Conservation (phyloP, 75 land plant species). For the Chamaecyparis obtusa region DNA sequence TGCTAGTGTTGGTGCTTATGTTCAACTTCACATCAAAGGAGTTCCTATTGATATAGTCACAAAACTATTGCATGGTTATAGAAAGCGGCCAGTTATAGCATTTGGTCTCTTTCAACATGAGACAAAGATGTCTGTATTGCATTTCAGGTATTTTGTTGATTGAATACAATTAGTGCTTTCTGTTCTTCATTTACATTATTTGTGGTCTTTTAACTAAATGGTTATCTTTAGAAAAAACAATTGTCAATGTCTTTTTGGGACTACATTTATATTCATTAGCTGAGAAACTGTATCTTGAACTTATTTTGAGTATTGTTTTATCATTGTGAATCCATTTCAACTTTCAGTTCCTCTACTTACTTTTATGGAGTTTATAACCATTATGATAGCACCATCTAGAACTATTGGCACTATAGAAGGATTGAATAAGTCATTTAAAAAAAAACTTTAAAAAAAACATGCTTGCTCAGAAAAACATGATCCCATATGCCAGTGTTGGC, state of each 20-base stretch:
- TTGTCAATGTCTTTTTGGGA: neutral
- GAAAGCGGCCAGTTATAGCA: slow-evolving; percentile 48
- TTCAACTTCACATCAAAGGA: slow-evolving; percentile 60
- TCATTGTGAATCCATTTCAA: neutral
- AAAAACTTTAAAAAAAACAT: neutral
- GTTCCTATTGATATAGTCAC: slow-evolving; percentile 56
- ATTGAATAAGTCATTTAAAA: neutral
- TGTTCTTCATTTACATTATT: neutral
- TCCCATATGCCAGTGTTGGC: neutral
- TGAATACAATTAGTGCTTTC: neutral
- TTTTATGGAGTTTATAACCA: neutral
- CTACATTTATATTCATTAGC: neutral
- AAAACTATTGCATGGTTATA: slow-evolving; percentile 34
- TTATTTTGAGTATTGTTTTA: neutral
- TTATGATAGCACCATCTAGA: neutral
- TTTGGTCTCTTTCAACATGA: slow-evolving; percentile 97
- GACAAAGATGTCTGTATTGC: slow-evolving; percentile 96
- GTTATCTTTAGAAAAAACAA: neutral
- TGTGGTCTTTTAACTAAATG: neutral
- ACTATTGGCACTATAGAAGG: neutral
- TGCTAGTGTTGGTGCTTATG: slow-evolving; percentile 54
- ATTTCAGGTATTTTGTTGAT: slow-evolving; percentile 66
- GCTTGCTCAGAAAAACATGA: neutral
- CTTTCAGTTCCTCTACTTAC: neutral
- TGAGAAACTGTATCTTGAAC: neutral